Evolutionary conservation across 140 eudicot genomes (phyloP), one percentile per base, ranked within the genome.

Genomic region (Erigeron philadelphicus): DNA sequence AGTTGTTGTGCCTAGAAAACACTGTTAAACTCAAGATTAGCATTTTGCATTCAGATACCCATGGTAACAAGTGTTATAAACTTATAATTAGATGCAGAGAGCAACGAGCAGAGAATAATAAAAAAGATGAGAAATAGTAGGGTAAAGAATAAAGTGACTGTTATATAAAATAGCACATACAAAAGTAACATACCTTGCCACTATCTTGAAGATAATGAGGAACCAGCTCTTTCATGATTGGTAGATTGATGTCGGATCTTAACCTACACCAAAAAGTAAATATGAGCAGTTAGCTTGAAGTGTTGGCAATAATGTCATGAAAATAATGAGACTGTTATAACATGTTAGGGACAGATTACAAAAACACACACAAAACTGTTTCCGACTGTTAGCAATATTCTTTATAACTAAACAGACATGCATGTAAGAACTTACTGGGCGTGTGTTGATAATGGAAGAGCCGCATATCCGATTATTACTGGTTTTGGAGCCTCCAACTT

Each of bases 401-500:
- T 53, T 15, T 7, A 50, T 52, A 11, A 15, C 7, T 18, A 4
- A n/a, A 40, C 45, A 61, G 56, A 57, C 1, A 25, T 11, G 19
- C 49, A 49, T 50, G 58, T 16, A 44, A 72, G 40, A 41, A 73
- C 97, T 76, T 81, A 91, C 94, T 89, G 95, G 19, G 89, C 96
- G 64, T 89, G 90, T 40, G 88, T 80, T 43, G 98, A 93, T 70
- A 93, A 79, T 40, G 98, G 94, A 67, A 93, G 95, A 43, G 91
- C 61, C 9, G 98, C 87, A 73, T 93, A 89, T 81, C 98, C 98
- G 54, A 93, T 83, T 16, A 89, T 84, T 83, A 93, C 98, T 10
- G 98, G 96, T 61, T 89, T 93, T 31, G 98, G 96, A 73, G 96
- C 95, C 78, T 93, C 98, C 41, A 93, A 77, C 82, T 89, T 93